A percentile compares a stretch with the other conserved stretches of the same genome.
Conservation (phyloP, 352 stramenopile species). For the Pythium pyrilobum region DNA sequence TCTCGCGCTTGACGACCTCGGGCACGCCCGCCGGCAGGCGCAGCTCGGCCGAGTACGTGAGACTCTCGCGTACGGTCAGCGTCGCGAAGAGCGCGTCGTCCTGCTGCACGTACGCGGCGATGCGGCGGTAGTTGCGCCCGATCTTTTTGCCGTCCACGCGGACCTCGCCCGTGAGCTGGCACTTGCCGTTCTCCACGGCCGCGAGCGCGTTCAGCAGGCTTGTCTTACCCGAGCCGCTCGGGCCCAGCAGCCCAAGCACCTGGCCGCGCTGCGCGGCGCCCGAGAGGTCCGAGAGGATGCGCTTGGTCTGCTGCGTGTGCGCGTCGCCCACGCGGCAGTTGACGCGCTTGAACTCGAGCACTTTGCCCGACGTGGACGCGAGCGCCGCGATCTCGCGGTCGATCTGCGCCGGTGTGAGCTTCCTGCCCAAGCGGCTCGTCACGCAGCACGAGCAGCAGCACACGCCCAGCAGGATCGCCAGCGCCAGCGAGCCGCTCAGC, state of each 20-base stretch:
- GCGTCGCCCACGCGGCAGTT: conserved; percentile 33
- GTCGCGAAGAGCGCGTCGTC: conserved; percentile 79
- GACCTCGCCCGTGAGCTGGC: conserved; percentile 47
- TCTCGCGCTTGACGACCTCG: conserved; percentile 47
- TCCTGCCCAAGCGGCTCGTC: conserved; percentile 21
- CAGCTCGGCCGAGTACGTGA: conserved; percentile 79
- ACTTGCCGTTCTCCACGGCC: conserved; percentile 60
- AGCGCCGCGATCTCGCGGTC: conserved; percentile 45
- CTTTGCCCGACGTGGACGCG: conserved; percentile 29
- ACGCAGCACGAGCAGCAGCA: conserved; percentile 37
- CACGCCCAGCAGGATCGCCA: conserved; percentile 25
- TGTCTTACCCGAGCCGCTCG: conserved; percentile 79
- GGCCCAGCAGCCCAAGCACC: conserved; percentile 67
- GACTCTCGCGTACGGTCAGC: conserved; percentile 80
- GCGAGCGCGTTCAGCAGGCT: conserved; percentile 76
- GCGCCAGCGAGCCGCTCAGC: conserved; percentile 23
- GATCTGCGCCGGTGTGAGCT: conserved; percentile 16
- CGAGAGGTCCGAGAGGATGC: conserved; percentile 59
- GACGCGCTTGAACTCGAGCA: conserved; percentile 52
- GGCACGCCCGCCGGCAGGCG: conserved; percentile 47
- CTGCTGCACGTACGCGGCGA: conserved; percentile 86
- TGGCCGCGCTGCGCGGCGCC: conserved; percentile 46
- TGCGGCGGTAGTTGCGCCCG: conserved; percentile 53
- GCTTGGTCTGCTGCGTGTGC: conserved; percentile 15
- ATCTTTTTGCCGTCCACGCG: conserved; percentile 53